Evolutionary conservation across 129 eudicot species (phyloP).

Genomic region (Centella asiatica): DNA sequence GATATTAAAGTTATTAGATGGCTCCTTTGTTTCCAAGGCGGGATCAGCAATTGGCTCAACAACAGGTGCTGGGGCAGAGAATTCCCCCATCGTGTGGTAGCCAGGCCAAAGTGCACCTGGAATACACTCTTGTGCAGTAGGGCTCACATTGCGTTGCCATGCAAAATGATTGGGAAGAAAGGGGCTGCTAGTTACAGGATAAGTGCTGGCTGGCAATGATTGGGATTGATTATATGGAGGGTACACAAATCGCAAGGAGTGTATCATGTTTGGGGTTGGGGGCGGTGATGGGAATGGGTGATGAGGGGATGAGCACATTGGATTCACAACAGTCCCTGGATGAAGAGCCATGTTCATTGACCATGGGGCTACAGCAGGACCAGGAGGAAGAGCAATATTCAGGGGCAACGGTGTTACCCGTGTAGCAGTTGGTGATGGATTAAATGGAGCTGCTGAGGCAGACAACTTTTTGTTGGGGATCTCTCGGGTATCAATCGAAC

Average conservation of each 20-base stretch:
- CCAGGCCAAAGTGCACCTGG: slow-evolving; percentile 76
- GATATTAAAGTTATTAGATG: slow-evolving; percentile 24
- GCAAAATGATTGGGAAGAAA: slow-evolving; percentile 78
- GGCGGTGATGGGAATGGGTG: slow-evolving; percentile 89
- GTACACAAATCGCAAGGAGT: slow-evolving; percentile 70
- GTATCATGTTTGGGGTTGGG: slow-evolving; percentile 83
- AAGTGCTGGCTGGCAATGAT: slow-evolving; percentile 45
- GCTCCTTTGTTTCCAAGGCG: slow-evolving; percentile 31
- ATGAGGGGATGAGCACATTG: slow-evolving; percentile 71
- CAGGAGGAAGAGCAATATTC: slow-evolving; percentile 56
- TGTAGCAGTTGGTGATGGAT: slow-evolving; percentile 53
- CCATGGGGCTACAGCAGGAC: slow-evolving; percentile 63
- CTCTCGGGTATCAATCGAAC: slow-evolving; percentile 38
- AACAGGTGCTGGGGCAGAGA: slow-evolving; percentile 65
- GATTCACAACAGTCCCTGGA: slow-evolving; percentile 58
- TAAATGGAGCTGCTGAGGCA: slow-evolving; percentile 90
- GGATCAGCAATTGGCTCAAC: slow-evolving; percentile 52
- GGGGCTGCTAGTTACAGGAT: slow-evolving; percentile 45
- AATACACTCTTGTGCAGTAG: slow-evolving; percentile 57
- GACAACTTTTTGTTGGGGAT: slow-evolving; percentile 59
- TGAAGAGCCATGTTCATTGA: slow-evolving; percentile 86
- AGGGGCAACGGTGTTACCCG: slow-evolving; percentile 57
- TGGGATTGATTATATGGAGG: slow-evolving; percentile 83
- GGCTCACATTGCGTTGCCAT: slow-evolving; percentile 69
- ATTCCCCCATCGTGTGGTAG: slow-evolving; percentile 69